Evolutionary conservation across 2,329 filamentous ascomycete genomes (phyloP).

Genomic region (Myriosclerotinia scirpicola): DNA sequence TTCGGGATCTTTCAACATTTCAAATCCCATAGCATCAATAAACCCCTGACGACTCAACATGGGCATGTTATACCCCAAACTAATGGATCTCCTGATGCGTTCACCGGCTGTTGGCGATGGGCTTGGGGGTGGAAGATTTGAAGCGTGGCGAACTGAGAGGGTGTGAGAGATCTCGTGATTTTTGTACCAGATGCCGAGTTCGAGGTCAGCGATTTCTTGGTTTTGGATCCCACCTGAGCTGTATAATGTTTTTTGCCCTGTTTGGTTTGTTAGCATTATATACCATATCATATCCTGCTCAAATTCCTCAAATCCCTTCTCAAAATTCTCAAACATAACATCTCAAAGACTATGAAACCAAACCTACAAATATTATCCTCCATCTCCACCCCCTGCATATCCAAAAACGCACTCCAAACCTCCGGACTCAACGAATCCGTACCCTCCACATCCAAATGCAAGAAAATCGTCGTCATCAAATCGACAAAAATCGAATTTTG

Average conservation of each 20-base stretch:
- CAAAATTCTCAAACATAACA: background rate
- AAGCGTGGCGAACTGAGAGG: slow-evolving; percentile 17
- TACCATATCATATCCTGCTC: background rate
- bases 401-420: slow-evolving; percentile 32
- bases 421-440: slow-evolving; percentile 34
- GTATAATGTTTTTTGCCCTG: slow-evolving; percentile 32
- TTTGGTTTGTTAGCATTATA: background rate
- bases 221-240: slow-evolving; percentile 25
- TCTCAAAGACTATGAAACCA: background rate
- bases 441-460: slow-evolving; percentile 30
- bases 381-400: slow-evolving; percentile 30
- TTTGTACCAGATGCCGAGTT: slow-evolving; percentile 32
- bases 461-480: slow-evolving; percentile 36
- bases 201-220: slow-evolving; percentile 34
- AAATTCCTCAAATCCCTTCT: too few relatives aligned
- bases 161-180: slow-evolving; percentile 31
- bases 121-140: slow-evolving; percentile 12
- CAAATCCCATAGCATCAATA: slow-evolving; percentile 47
- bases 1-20: slow-evolving; percentile 30
- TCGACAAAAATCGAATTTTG: slow-evolving; percentile 32
- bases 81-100: slow-evolving; percentile 28
- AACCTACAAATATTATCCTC: slow-evolving; percentile 33
- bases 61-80: slow-evolving; percentile 35
- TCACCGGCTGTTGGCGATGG: slow-evolving; percentile 24
- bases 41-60: slow-evolving; percentile 62